phyloP scores from a whole-genome alignment of 164 flowering plant genomes.

The Brasenia schreberi region DNA sequence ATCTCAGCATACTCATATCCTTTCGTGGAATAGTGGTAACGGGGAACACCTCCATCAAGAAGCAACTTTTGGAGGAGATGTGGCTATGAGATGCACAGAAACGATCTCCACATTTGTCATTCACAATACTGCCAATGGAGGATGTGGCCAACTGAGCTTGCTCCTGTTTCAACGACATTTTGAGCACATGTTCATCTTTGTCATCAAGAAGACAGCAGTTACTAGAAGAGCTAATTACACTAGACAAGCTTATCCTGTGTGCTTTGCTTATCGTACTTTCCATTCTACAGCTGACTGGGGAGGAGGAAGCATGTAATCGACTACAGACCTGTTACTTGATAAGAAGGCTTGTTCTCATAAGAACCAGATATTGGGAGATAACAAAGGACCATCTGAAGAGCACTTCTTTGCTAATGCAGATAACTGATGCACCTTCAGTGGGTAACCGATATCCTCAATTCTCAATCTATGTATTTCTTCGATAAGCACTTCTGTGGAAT shows the following conservation, averaged over 20 bases:
- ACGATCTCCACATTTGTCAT: too few relatives aligned
- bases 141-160: too few relatives aligned
- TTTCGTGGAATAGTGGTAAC: too few relatives aligned
- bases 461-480: too few relatives aligned
- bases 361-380: conserved; percentile 29
- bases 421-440: conserved; percentile 41
- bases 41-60: too few relatives aligned
- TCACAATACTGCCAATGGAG: too few relatives aligned
- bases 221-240: conserved; percentile 9
- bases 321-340: conserved; percentile 12
- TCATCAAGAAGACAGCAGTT: conserved; percentile 12
- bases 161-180: too few relatives aligned
- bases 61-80: too few relatives aligned
- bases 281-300: conserved; percentile 10
- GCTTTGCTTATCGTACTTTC: conserved; percentile 6
- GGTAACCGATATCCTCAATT: background rate
- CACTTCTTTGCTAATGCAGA: conserved; percentile 38
- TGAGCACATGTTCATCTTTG: too few relatives aligned
- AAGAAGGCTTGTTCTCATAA: conserved; percentile 23
- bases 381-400: conserved; percentile 38
- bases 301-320: conserved; percentile 9
- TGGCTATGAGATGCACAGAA: too few relatives aligned
- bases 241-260: conserved; percentile 8
- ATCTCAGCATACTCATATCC: too few relatives aligned
- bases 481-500: too few relatives aligned